Conservation (phyloP, 2,329 filamentous ascomycete species). For the Penicillium sp. region DNA sequence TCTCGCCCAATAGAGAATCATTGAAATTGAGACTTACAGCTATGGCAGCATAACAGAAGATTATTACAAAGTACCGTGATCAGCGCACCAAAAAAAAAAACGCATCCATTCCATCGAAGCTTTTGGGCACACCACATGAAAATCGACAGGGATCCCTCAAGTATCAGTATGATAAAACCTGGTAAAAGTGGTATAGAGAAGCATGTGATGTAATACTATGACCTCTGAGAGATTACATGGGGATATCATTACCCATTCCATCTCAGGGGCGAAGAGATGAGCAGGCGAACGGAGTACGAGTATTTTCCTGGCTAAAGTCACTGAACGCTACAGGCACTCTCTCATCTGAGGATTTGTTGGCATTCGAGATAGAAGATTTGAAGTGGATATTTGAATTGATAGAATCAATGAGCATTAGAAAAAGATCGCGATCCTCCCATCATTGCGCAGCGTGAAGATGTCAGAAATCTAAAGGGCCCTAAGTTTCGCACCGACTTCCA, state of each 20-base stretch:
- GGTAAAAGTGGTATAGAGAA: not conserved
- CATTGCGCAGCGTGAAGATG: conserved; percentile 1
- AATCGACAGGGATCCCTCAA: not conserved
- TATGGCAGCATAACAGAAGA: too few relatives aligned
- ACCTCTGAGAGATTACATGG: not conserved
- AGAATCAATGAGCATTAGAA: not conserved
- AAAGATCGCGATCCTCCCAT: conserved; percentile 8
- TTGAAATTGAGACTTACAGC: too few relatives aligned
- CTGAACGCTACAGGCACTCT: fast-evolving
- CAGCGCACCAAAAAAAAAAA: not conserved
- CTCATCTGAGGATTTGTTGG: not conserved
- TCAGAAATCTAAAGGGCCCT: conserved; percentile 15
- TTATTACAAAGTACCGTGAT: not conserved
- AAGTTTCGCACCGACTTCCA: not conserved
- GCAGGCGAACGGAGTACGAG: not conserved
- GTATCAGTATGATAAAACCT: not conserved
- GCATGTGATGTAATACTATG: not conserved
- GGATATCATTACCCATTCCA: not conserved
- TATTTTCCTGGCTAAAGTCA: too few relatives aligned
- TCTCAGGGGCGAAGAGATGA: not conserved
- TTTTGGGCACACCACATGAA: not conserved
- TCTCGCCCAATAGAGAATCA: too few relatives aligned
- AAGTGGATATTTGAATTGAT: not conserved
- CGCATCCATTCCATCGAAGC: not conserved
- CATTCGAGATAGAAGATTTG: not conserved